Evolutionary conservation across 2,329 filamentous ascomycete genomes (phyloP).

Genomic region (Lasiodiplodia sp.): DNA sequence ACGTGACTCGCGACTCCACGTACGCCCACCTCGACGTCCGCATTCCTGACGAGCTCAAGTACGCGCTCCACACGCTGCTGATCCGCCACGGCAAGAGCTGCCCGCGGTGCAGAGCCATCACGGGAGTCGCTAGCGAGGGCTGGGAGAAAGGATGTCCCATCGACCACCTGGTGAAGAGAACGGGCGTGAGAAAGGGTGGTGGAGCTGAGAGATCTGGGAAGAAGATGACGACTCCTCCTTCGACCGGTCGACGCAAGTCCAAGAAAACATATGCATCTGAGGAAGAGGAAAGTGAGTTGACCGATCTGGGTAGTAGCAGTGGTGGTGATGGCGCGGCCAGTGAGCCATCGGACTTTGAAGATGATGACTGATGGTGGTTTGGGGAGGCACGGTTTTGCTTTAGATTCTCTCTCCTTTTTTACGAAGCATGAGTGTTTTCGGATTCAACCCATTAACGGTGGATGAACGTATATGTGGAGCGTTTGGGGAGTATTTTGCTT

Average conservation of each 20-base stretch:
- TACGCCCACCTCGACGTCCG: conserved; percentile 67
- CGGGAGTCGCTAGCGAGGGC: conserved; percentile 64
- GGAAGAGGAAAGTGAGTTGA: conserved; percentile 25
- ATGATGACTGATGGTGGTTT: conserved; percentile 9
- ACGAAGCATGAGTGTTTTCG: background rate
- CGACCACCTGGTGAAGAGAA: conserved; percentile 66
- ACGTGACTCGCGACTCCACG: conserved; percentile 58
- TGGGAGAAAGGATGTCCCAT: conserved; percentile 72
- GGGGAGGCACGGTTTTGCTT: background rate
- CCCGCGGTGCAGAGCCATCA: conserved; percentile 66
- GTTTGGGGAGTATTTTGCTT: no score
- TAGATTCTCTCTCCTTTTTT: background rate
- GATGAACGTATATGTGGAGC: no score
- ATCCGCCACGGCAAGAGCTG: conserved; percentile 70
- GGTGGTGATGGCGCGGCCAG: conserved; percentile 9
- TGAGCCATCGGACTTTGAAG: conserved; percentile 7
- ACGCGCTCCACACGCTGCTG: conserved; percentile 67
- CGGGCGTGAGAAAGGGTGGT: conserved; percentile 61
- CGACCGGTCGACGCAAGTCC: background rate
- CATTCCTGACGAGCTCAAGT: conserved; percentile 69
- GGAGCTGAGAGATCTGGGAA: background rate
- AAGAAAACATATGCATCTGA: conserved; percentile 17
- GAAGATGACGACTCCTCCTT: background rate
- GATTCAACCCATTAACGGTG: background rate
- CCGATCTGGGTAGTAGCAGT: conserved; percentile 13